Percentiles rank a stretch among this genome's conserved stretches.
Conservation (phyloP, 176 grass and related monocot species). For the Juncus inflexus region DNA sequence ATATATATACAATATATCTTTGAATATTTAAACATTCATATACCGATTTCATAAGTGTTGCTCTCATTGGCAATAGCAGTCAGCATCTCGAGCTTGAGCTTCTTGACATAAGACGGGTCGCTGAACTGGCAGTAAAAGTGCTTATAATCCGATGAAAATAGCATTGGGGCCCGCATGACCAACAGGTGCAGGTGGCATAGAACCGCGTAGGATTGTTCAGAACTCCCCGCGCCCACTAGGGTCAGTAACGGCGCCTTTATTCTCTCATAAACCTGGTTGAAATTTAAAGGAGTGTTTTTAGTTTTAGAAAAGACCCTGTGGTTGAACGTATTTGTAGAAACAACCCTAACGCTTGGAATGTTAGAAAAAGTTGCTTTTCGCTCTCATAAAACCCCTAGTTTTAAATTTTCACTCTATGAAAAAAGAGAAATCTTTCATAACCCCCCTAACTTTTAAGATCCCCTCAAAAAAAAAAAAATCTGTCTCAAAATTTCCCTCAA, state of each 20-base stretch:
- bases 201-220: slow-evolving; percentile 97
- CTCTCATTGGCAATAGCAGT: slow-evolving; percentile 99
- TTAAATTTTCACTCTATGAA: no score
- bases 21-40: neutral
- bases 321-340: no score
- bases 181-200: slow-evolving; percentile 91
- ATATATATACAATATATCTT: neutral
- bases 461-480: no score
- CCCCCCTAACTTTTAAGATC: no score
- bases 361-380: no score
- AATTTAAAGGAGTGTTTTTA: no score
- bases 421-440: no score
- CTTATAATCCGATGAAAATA: slow-evolving; percentile 98
- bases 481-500: no score
- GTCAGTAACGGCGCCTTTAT: slow-evolving; percentile 98
- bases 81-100: slow-evolving; percentile 99
- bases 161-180: slow-evolving; percentile 94
- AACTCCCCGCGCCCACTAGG: slow-evolving; percentile 91
- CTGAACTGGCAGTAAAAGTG: slow-evolving; percentile 99
- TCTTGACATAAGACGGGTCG: slow-evolving; percentile 97
- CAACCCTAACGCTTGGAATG: no score
- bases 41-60: slow-evolving; percentile 99
- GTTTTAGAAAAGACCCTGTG: no score
- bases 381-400: no score
- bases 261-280: slow-evolving; percentile 83